These are phyloP conservation scores for Isabelozyma gotoi DNA, from an alignment of 805 yeast species.

Conservation along the genomic window DNA sequence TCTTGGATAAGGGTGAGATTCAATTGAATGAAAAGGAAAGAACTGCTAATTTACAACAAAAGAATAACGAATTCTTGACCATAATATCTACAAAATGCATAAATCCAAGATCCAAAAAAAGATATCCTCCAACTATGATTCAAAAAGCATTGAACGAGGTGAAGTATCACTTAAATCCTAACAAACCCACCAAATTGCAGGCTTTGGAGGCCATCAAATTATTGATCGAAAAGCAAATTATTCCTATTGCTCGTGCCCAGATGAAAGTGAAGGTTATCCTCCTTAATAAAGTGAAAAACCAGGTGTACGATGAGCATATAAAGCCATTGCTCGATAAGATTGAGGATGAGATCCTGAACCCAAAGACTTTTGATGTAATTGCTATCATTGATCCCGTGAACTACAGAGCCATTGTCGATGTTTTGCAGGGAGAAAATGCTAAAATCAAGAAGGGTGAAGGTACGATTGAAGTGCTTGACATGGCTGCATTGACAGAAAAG, in stretches of 20 bases:
- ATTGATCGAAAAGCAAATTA: slow-evolving; percentile 72
- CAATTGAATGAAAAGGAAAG: slow-evolving; percentile 94
- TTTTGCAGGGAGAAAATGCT: slow-evolving; percentile 50
- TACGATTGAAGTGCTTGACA: slow-evolving; percentile 77
- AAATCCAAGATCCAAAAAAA: slow-evolving; percentile 83
- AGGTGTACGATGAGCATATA: slow-evolving; percentile 29
- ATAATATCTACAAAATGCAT: slow-evolving; percentile 87
- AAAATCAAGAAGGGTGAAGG: slow-evolving; percentile 54
- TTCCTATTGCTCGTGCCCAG: slow-evolving; percentile 91
- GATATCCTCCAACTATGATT: slow-evolving; percentile 94
- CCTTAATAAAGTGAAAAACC: slow-evolving; percentile 51
- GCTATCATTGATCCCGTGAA: slow-evolving; percentile 85
- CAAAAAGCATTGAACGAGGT: slow-evolving; percentile 79
- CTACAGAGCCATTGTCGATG: slow-evolving; percentile 67
- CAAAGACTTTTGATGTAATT: slow-evolving; percentile 40
- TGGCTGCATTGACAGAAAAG: slow-evolving; percentile 78
- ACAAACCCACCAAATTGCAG: slow-evolving; percentile 77
- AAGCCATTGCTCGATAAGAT: slow-evolving; percentile 34
- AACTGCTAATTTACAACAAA: slow-evolving; percentile 66
- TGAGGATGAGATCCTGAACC: slow-evolving; percentile 50
- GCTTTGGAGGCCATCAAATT: slow-evolving; percentile 89
- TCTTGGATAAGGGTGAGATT: slow-evolving; percentile 87
- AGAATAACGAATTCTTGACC: slow-evolving; percentile 78
- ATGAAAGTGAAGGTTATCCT: slow-evolving; percentile 80
- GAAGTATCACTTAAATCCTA: slow-evolving; percentile 74